Conservation (phyloP, 495 filamentous ascomycete species). For the Trichoderma asperelloides region DNA sequence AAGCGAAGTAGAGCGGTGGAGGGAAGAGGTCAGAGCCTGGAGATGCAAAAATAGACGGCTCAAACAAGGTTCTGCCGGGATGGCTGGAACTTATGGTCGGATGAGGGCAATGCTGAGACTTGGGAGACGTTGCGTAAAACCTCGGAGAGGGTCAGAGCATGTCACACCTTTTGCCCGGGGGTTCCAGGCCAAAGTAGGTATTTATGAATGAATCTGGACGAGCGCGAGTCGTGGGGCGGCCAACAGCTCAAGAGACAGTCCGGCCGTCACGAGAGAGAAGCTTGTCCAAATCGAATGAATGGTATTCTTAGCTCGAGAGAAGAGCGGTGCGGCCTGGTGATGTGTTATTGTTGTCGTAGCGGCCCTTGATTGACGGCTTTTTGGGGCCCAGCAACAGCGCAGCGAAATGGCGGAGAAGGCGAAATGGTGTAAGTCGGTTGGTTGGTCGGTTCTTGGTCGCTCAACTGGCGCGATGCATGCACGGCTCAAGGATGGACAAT, state of each 20-base stretch:
- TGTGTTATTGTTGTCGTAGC: constrained; percentile 4
- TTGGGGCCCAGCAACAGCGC: background rate
- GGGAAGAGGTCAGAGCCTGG: background rate
- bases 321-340: background rate
- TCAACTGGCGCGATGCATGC: background rate
- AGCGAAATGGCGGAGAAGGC: background rate
- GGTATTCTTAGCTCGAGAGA: background rate
- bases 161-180: background rate
- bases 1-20: background rate
- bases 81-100: background rate
- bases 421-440: constrained; percentile 4
- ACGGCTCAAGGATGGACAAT: constrained; percentile 1
- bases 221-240: background rate
- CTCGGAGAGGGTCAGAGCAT: background rate
- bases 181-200: background rate
- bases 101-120: background rate
- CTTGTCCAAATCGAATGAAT: background rate
- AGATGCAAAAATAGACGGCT: background rate
- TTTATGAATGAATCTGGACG: background rate
- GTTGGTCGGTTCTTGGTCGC: constrained; percentile 3
- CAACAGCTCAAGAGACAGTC: background rate
- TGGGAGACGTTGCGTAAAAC: background rate
- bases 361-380: background rate
- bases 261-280: background rate
- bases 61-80: background rate